phyloP scores from a whole-genome alignment of 441 rosid species.

The Mallotus japonicus region DNA sequence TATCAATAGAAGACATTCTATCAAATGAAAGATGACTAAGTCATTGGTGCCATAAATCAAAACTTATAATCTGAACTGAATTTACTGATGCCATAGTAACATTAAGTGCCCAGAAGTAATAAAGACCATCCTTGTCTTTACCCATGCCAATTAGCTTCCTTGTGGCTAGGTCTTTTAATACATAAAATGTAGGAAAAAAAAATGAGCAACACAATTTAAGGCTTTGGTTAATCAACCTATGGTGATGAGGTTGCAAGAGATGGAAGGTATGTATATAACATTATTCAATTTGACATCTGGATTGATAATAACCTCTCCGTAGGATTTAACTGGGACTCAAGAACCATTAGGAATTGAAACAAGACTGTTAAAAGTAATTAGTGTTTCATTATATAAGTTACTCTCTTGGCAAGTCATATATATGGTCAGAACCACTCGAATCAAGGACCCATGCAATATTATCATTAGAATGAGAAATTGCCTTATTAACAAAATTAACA shows the following conservation, averaged over 20 bases:
- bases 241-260: neutral
- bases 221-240: neutral
- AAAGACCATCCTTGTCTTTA: constrained; percentile 5
- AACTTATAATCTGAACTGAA: neutral
- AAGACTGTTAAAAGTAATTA: neutral
- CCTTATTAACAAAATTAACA: neutral
- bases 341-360: neutral
- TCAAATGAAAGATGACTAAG: no score
- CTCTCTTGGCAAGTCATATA: constrained; percentile 2
- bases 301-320: neutral
- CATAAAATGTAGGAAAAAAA: neutral
- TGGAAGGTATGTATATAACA: neutral
- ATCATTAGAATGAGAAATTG: constrained; percentile 2
- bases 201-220: neutral
- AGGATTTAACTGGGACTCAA: neutral
- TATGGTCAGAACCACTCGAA: neutral
- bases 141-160: neutral
- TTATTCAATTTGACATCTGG: neutral
- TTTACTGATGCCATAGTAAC: neutral
- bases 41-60: no score
- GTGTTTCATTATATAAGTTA: no score
- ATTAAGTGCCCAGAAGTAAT: neutral
- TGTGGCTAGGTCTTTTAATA: no score
- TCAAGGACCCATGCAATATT: neutral
- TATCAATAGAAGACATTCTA: no score